Conservation (phyloP, 306 rosid species). For the Rosa lucieae region DNA sequence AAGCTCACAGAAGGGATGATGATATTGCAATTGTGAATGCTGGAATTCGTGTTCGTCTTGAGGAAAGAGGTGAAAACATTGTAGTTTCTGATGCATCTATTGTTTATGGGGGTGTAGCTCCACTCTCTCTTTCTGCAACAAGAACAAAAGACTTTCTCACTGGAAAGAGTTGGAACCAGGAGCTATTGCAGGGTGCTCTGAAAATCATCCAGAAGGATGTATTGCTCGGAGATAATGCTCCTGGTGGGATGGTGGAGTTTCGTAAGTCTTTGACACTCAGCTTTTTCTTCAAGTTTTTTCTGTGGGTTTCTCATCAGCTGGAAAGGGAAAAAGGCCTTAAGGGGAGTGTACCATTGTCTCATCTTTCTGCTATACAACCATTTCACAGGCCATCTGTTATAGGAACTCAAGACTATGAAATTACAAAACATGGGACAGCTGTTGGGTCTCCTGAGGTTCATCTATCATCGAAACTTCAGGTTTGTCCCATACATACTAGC, state of each 20-base stretch:
- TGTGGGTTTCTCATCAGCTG: slow-evolving; percentile 90
- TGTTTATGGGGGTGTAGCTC: slow-evolving; percentile 95
- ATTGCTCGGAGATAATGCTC: slow-evolving; percentile 67
- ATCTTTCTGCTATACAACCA: slow-evolving; percentile 76
- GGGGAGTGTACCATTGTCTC: slow-evolving; percentile 54
- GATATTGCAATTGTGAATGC: slow-evolving; percentile 97
- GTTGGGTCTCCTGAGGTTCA: slow-evolving; percentile 97
- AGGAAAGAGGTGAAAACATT: slow-evolving; percentile 48
- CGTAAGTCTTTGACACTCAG: slow-evolving; percentile 74
- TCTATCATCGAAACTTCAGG: slow-evolving; percentile 91
- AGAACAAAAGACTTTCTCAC: slow-evolving; percentile 65
- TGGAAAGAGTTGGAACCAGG: slow-evolving; percentile 78
- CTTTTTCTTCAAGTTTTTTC: slow-evolving; percentile 88
- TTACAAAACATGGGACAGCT: slow-evolving; percentile 75
- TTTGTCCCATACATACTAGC: slow-evolving; percentile 16
- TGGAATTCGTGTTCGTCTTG: slow-evolving; percentile 77
- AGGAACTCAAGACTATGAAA: slow-evolving; percentile 86
- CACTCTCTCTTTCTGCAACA: slow-evolving; percentile 63
- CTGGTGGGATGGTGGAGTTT: slow-evolving; percentile 98
- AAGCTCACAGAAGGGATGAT: slow-evolving; percentile 96
- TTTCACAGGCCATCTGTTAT: slow-evolving; percentile 71
- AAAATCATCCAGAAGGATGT: slow-evolving; percentile 59
- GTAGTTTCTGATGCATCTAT: slow-evolving; percentile 79
- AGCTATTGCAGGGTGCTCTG: slow-evolving; percentile 65
- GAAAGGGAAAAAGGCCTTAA: slow-evolving; percentile 35